Evolutionary conservation across 805 yeast genomes (phyloP).

Genomic region (Nakazawaea molendinolei): DNA sequence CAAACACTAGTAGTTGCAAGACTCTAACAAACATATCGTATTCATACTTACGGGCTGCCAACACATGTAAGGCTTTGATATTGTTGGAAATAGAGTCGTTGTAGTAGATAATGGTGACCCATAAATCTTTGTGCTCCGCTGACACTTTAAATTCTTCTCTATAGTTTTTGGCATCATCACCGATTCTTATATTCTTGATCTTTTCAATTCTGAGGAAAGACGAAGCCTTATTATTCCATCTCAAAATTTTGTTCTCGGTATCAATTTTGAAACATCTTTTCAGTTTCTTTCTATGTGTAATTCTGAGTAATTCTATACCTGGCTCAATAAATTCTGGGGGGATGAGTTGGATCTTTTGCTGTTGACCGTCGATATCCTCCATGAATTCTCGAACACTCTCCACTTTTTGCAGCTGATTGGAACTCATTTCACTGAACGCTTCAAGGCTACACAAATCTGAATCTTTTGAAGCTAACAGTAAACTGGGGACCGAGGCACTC

Average conservation of each 20-base stretch:
- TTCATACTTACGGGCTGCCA: conserved; percentile 49
- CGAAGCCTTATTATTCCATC: conserved; percentile 49
- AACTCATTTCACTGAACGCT: too few species aligned
- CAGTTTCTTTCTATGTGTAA: conserved; percentile 64
- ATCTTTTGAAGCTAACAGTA: too few species aligned
- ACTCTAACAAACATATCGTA: conserved; percentile 51
- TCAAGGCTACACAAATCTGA: too few species aligned
- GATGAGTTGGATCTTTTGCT: conserved; percentile 22
- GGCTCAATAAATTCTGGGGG: conserved; percentile 42
- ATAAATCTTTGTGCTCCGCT: conserved; percentile 52
- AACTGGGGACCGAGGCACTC: background rate
- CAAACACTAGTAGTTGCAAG: conserved; percentile 44
- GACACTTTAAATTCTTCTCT: conserved; percentile 79
- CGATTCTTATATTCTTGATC: conserved; percentile 54
- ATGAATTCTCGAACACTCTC: too few species aligned
- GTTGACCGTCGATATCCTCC: background rate
- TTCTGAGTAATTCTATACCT: conserved; percentile 60
- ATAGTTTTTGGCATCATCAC: conserved; percentile 73
- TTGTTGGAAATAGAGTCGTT: conserved; percentile 50
- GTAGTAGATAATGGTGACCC: conserved; percentile 79
- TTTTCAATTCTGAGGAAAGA: conserved; percentile 49
- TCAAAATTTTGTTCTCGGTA: conserved; percentile 43
- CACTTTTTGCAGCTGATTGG: too few species aligned
- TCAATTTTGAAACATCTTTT: conserved; percentile 53
- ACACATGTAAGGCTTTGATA: conserved; percentile 72